phyloP scores from a whole-genome alignment of 2,329 filamentous ascomycete species.

The Pseudogymnoascus sp. region DNA sequence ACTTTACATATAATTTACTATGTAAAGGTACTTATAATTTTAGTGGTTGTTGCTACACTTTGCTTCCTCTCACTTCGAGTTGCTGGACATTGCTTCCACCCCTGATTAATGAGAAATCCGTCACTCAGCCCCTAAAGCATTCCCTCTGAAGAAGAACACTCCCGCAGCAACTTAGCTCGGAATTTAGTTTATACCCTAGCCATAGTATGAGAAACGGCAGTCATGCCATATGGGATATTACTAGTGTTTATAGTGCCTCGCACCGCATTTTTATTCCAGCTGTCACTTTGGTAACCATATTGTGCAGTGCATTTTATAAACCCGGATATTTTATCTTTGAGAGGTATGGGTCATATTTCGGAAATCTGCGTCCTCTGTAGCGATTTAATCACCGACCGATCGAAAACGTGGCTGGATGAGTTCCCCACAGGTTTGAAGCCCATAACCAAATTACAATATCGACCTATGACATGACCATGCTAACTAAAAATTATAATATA shows the following conservation, averaged over 20 bases:
- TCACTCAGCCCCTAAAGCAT: too few relatives aligned
- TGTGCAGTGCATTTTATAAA: not conserved
- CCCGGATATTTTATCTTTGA: not conserved
- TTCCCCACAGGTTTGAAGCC: not conserved
- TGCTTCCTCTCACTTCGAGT: too few relatives aligned
- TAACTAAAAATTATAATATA: not conserved
- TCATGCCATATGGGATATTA: not conserved
- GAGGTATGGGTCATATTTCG: not conserved
- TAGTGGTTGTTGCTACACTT: too few relatives aligned
- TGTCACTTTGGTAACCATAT: not conserved
- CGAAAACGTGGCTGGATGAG: not conserved
- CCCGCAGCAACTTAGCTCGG: too few relatives aligned
- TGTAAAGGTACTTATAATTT: too few relatives aligned
- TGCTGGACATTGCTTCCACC: too few relatives aligned
- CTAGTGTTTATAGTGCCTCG: not conserved
- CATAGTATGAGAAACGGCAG: not conserved
- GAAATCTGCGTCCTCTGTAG: not conserved
- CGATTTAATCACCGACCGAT: not conserved
- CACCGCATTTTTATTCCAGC: not conserved
- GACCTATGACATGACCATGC: not conserved
- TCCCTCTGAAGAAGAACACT: too few relatives aligned
- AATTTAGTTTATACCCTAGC: too few relatives aligned
- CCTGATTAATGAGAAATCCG: too few relatives aligned
- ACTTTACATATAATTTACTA: too few relatives aligned
- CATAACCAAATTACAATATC: not conserved